These are phyloP conservation scores for Colletotrichum spaethianum DNA, from an alignment of 2,329 filamentous ascomycete species.

Conservation along the genomic window DNA sequence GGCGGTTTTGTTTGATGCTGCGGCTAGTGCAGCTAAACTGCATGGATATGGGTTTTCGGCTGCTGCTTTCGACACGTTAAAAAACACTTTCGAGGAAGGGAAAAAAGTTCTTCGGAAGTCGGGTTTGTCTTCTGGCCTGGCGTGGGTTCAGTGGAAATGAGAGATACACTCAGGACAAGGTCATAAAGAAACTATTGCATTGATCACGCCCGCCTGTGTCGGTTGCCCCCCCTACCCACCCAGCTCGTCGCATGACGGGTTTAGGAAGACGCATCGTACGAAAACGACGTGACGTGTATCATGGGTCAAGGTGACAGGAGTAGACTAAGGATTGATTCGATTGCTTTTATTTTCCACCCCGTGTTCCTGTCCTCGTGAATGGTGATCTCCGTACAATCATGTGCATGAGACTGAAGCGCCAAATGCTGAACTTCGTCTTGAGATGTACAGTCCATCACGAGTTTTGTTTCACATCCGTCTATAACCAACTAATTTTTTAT, in stretches of 20 bases:
- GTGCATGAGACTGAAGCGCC: background rate
- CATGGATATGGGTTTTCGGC: constrained; percentile 38
- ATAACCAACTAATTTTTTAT: background rate
- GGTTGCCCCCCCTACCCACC: background rate
- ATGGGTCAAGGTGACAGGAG: constrained; percentile 36
- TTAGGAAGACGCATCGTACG: constrained; percentile 18
- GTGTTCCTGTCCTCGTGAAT: background rate
- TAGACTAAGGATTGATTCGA: constrained; percentile 36
- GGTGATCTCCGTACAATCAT: background rate
- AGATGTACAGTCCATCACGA: background rate
- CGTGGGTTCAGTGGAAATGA: constrained; percentile 37
- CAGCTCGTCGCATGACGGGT: constrained; percentile 1
- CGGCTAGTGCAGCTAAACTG: constrained; percentile 36
- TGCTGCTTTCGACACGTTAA: constrained; percentile 41
- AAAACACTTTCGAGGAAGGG: constrained; percentile 36
- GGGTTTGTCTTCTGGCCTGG: constrained; percentile 40
- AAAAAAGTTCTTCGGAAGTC: constrained; percentile 35
- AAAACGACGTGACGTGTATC: constrained; percentile 39
- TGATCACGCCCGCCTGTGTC: constrained; percentile 33
- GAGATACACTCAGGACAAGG: constrained; percentile 42
- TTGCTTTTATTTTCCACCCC: background rate
- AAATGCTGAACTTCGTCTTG: background rate
- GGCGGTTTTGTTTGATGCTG: constrained; percentile 36
- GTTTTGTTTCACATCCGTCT: too few relatives aligned
- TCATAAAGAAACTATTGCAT: constrained; percentile 42